Evolutionary conservation across 148 eudicot species (phyloP), one percentile per base, ranked within the genome.

Genomic region (Amaranthus cruentus): DNA sequence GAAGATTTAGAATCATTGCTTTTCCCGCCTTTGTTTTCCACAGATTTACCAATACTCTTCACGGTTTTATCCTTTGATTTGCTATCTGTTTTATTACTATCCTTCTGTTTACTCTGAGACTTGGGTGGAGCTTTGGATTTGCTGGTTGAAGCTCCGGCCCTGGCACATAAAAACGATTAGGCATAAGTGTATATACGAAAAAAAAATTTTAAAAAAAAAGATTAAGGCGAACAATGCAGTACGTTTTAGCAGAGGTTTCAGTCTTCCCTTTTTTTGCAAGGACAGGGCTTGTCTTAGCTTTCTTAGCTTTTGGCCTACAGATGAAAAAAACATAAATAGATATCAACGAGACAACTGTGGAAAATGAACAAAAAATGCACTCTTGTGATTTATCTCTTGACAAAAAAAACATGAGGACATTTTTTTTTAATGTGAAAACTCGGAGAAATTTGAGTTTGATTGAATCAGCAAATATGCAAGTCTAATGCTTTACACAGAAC

Each of bases 291-390:
- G 78, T 75, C 76, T 84, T 86, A 6, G 83, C 83, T 81, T 88
- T 92, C 81, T 86, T 88, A 72, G 68, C 86, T 70, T 69, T 84
- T 18, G 76, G 85, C 81, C 90, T 91, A 76, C 28, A 68, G 69
- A 56, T n/a, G 9, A 69, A 75, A 13, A 28, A 28, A 56, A 63
- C 55, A 8, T 4, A 52, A 54, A 7, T 3, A 76, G 14, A 15
- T 2, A 49, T 9, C 49, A 14, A 6, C 4, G 7, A 46, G 28
- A 64, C 0, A 44, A 13, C 21, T 6, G 69, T 46, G 71, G 21
- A 4, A 63, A 28, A 52, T 4, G 44, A 14, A 56, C 15, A 59
- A 18, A 62, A 10, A 57, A 15, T 2, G 38, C 52, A 47, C 52
- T 47, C 53, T 28, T 65, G 48, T 10, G 38, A 5, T 47, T 6